Base-by-base conservation (phyloP, 129 eudicot genomes). In the Solidago caesia region DNA sequence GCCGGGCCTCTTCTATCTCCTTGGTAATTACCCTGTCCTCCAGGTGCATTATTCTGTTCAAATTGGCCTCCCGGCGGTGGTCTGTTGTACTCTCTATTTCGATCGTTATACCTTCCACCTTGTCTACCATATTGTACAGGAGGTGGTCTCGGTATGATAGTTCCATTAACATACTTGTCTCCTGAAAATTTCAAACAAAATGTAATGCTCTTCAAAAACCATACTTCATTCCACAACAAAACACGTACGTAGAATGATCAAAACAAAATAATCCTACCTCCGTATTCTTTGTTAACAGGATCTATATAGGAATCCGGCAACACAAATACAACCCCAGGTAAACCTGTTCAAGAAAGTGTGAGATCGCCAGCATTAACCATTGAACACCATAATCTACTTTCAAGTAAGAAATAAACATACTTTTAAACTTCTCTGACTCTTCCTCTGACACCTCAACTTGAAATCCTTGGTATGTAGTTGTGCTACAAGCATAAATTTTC, bases 271-370 rank as follows among this genome's bases (percentile, higher is more conserved):
- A 56, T 15, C 80, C 44, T 59, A 90, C 99, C 99, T 83, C 99
- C 96, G 75, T 94, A 94, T 72, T 91, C 91, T 73, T 94, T 94
- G 80, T 94, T 94, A 55, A 88, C 88, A 41, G 99, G 99, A 79
- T 94, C 99, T 44, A 91, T 91, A 72, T 94, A 94, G 16, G 99
- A 90, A 87, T 94, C 99, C 5, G 99, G 99, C 82, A 94, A 69
- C 39, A 94, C 82, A 82, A 94, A 94, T 8, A 91, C 85, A 65
- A 94, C 99, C 29, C 96, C 97, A 21, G 91, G 96, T 33, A 94
- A 46, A 72, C 76, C 99, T 94, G 84, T 58, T 61, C 5, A 46
- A 59, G 44, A 13, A 33, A 77, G 4, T 4, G 56, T 21, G 43
- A 73, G 64, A 53, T 62, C 72, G 49, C 39, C 6, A 75, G 68